Base-by-base conservation (phyloP, 148 eudicot genomes). In the Linanthus parryae region DNA sequence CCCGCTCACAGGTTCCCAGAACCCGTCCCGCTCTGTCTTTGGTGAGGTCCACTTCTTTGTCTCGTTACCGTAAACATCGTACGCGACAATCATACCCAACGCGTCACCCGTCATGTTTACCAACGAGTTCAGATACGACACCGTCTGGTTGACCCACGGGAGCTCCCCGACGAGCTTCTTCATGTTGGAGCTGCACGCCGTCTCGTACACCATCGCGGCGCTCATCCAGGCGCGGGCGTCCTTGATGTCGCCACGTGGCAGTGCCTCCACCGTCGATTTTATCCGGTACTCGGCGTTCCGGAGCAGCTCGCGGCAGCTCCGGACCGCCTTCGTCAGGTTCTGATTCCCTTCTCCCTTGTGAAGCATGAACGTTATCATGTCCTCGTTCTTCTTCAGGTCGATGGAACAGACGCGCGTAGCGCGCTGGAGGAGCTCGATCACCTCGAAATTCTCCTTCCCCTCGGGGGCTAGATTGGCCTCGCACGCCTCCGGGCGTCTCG, bases 181-280 rank as follows among this genome's bases (percentile, higher is more conserved):
- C 62, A 91, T 75, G 4, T 69, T 89, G 0, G 82, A 75, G 83
- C 85, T 74, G 57, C 94, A 83, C 56, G 67, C 81, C 48, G 74
- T 62, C 43, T 79, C 82, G 74, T 81, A 83, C 0, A 69, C 76
- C 20, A 85, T n/a, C 2, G 77, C 78, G 1, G 95, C 89, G 53
- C 73, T 68, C 44, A 65, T 54, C 78, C 74, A 91, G 0, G 98
- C 89, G 4, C 95, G 75, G 10, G 83, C 76, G 62, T 87, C 73
- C 47, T 71, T 66, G 48, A 72, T 17, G 21, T 55, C 48, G 22
- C 68, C 79, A 19, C 76, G 72, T 15, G 59, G 12, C 49, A 74
- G 35, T 14, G 73, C 66, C 1, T 44, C 41, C 2, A 6, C 19
- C 18, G 76, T 40, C 9, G 50, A 31, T 10, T 16, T 13, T 10